Percentiles rank a stretch among this genome's conserved stretches.
Evolutionary conservation across 2,329 filamentous ascomycete species (phyloP).

Genomic region (Aspergillus brunneoviolaceus): DNA sequence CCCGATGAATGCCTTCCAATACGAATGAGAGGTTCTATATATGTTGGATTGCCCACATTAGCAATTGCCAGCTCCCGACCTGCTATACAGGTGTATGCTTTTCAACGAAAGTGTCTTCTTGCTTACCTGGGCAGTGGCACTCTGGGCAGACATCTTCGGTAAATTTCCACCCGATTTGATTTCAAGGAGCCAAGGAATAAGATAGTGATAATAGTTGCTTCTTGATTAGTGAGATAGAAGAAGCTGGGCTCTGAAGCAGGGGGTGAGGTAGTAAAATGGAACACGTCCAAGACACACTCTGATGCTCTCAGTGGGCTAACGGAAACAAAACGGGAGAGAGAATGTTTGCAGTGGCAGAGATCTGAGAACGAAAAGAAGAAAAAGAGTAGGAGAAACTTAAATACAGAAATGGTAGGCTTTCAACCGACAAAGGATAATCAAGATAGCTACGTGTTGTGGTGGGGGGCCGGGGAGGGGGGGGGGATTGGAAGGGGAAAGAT

Average conservation of each 20-base stretch:
- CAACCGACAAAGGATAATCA: not conserved
- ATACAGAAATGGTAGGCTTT: not conserved
- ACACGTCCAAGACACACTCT: no score
- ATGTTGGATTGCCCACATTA: not conserved
- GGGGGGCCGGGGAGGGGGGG: no score
- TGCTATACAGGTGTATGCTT: not conserved
- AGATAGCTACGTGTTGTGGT: not conserved
- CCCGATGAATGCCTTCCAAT: constrained; percentile 71
- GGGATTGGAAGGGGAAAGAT: not conserved
- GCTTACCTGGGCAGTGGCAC: not conserved
- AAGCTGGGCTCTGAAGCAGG: no score
- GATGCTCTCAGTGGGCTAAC: no score
- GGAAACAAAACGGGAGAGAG: not conserved
- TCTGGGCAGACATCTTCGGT: not conserved
- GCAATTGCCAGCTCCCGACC: not conserved
- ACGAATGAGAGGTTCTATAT: constrained; percentile 78
- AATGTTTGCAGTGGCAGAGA: no score
- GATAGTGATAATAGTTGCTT: no score
- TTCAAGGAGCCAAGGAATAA: no score
- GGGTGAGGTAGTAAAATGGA: no score
- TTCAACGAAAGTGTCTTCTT: not conserved
- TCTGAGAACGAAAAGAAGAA: not conserved
- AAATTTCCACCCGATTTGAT: not conserved
- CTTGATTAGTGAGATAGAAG: no score
- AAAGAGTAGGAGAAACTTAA: not conserved